Conservation (phyloP, 176 grass and related monocot species). For the Rhynchospora pubera region DNA sequence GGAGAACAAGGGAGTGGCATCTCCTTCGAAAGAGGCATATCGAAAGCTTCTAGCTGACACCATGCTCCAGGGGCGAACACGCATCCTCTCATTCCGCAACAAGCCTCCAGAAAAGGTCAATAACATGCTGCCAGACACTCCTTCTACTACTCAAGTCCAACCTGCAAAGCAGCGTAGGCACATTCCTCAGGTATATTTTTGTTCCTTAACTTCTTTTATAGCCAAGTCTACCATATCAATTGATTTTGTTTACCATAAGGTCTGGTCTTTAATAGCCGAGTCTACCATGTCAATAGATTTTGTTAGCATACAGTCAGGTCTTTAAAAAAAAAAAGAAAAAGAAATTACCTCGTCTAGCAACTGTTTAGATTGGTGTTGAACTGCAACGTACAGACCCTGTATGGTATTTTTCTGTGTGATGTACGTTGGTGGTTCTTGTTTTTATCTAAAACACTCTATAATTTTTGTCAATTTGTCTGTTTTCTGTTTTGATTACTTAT, state of each 20-base stretch:
- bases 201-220: background rate
- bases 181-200: conserved; percentile 44
- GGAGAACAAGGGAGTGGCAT: conserved; percentile 28
- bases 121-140: background rate
- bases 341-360: background rate
- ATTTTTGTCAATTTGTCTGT: background rate
- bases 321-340: too few species aligned
- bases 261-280: background rate
- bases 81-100: conserved; percentile 54
- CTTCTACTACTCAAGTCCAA: conserved; percentile 14
- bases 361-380: background rate
- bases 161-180: conserved; percentile 23
- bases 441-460: background rate
- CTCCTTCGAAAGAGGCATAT: conserved; percentile 40
- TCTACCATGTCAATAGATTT: background rate
- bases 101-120: conserved; percentile 30
- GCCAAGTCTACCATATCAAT: background rate
- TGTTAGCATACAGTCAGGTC: background rate
- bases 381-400: too few species aligned
- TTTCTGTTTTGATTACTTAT: background rate
- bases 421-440: background rate
- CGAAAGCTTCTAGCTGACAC: conserved; percentile 41
- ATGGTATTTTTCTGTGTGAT: background rate
- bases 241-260: background rate
- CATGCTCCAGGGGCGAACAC: conserved; percentile 34